These are phyloP conservation scores for Malus fusca DNA, from an alignment of 306 rosid species.

Conservation along the genomic window DNA sequence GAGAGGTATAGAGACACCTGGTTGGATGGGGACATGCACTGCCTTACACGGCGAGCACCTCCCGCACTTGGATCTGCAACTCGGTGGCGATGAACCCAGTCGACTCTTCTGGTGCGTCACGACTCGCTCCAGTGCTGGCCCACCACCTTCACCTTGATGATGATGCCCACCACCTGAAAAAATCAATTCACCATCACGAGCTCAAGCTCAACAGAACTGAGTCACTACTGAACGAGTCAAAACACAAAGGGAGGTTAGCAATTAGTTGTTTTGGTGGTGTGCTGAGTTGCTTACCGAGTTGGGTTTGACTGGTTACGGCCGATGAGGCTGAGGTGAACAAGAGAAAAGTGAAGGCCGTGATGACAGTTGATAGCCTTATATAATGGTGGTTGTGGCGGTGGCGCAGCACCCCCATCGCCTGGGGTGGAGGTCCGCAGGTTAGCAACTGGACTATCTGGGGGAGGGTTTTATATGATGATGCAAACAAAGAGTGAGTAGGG, in stretches of 20 bases:
- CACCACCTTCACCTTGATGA: slow-evolving; percentile 2
- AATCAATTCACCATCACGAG: not conserved
- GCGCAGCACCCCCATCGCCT: slow-evolving; percentile 45
- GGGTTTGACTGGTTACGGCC: slow-evolving; percentile 16
- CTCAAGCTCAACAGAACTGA: not conserved
- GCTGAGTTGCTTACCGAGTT: slow-evolving; percentile 27
- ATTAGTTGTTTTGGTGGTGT: not conserved
- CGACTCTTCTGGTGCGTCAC: slow-evolving; percentile 27
- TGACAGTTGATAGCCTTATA: slow-evolving; percentile 21
- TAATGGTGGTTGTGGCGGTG: slow-evolving; percentile 15
- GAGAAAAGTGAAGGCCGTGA: slow-evolving; percentile 51
- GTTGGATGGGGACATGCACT: slow-evolving; percentile 80
- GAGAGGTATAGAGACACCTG: slow-evolving; percentile 60
- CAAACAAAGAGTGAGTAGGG: not conserved
- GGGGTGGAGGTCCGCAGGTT: slow-evolving; percentile 29
- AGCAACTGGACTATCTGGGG: not conserved
- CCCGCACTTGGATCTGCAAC: slow-evolving; percentile 78
- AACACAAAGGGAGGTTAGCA: not conserved
- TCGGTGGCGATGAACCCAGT: slow-evolving; percentile 76
- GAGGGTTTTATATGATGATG: not conserved
- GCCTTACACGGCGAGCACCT: slow-evolving; percentile 70
- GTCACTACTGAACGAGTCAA: not conserved
- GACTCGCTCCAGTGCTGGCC: slow-evolving; percentile 13
- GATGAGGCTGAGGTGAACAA: slow-evolving; percentile 33
- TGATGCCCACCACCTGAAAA: slow-evolving; percentile 19